A percentile compares a stretch with the other conserved stretches of the same genome.
phyloP scores from a whole-genome alignment of 345 rosid genomes.

The Salix caprea region DNA sequence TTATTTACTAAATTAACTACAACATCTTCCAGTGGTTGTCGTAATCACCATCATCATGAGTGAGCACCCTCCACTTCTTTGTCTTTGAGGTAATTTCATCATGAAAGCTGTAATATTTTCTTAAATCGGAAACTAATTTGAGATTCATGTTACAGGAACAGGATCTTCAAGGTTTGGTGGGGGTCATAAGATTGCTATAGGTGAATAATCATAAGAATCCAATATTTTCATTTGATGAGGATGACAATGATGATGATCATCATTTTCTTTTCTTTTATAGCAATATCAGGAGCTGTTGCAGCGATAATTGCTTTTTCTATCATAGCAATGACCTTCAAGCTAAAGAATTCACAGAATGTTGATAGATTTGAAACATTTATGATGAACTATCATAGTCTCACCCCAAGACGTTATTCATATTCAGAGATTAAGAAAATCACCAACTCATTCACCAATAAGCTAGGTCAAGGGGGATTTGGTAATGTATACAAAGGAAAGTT shows the following conservation, averaged over 20 bases:
- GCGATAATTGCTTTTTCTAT: no score
- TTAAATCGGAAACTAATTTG: no score
- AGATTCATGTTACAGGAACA: no score
- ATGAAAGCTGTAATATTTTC: no score
- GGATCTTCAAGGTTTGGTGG: not conserved
- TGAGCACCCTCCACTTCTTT: no score
- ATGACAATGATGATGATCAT: not conserved
- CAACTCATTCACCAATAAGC: constrained; percentile 6
- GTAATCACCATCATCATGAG: no score
- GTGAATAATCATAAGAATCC: not conserved
- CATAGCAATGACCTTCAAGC: not conserved
- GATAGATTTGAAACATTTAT: constrained; percentile 12
- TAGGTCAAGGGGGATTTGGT: constrained; percentile 35
- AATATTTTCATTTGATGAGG: not conserved
- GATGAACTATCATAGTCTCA: not conserved
- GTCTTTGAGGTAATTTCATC: no score
- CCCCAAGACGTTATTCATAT: constrained; percentile 14
- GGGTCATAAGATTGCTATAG: not conserved
- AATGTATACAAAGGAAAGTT: constrained; percentile 29
- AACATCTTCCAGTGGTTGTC: no score
- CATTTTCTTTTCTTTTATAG: not conserved
- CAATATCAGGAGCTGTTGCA: not conserved
- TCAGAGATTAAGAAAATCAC: constrained; percentile 29
- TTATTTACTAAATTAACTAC: no score
- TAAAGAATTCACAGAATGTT: not conserved